Conservation (phyloP, 192 early-diverging fungal genomes). For the Chytriomyces sp. region DNA sequence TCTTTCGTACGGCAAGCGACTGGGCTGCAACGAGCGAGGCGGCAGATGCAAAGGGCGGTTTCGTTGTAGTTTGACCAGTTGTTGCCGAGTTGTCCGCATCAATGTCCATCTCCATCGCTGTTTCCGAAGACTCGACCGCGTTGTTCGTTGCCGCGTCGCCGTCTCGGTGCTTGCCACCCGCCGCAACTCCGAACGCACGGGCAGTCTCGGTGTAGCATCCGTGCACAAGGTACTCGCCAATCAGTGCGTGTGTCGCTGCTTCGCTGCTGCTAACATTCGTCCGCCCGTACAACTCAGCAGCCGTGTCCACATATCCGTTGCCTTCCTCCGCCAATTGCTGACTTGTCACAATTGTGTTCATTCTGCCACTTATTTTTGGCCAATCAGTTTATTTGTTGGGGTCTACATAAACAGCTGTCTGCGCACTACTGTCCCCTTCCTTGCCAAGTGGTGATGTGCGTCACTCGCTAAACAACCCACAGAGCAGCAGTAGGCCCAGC, state of each 20-base stretch:
- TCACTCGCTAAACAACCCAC: too few relatives aligned
- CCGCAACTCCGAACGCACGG: conserved; percentile 55
- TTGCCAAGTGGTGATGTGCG: too few relatives aligned
- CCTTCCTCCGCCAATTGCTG: too few relatives aligned
- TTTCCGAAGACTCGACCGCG: neutral
- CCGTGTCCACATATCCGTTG: neutral
- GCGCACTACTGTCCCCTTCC: too few relatives aligned
- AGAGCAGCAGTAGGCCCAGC: too few relatives aligned
- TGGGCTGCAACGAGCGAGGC: conserved; percentile 8
- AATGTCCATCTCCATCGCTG: neutral
- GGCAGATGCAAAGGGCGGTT: too few relatives aligned
- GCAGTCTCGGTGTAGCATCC: conserved; percentile 73
- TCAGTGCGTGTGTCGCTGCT: conserved; percentile 52
- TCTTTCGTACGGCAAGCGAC: conserved; percentile 49
- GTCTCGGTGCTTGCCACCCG: neutral
- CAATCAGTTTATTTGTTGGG: too few relatives aligned
- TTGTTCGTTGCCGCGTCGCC: neutral
- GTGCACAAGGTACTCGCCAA: conserved; percentile 71
- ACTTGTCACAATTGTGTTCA: too few relatives aligned
- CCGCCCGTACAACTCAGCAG: neutral
- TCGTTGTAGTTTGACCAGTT: neutral
- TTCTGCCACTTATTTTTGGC: too few relatives aligned
- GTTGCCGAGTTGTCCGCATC: neutral
- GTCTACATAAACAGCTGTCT: too few relatives aligned
- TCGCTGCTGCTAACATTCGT: neutral